Evolutionary conservation across 306 rosid species (phyloP), one percentile per base, ranked within the genome.

Genomic region (Calophaca sinica): DNA sequence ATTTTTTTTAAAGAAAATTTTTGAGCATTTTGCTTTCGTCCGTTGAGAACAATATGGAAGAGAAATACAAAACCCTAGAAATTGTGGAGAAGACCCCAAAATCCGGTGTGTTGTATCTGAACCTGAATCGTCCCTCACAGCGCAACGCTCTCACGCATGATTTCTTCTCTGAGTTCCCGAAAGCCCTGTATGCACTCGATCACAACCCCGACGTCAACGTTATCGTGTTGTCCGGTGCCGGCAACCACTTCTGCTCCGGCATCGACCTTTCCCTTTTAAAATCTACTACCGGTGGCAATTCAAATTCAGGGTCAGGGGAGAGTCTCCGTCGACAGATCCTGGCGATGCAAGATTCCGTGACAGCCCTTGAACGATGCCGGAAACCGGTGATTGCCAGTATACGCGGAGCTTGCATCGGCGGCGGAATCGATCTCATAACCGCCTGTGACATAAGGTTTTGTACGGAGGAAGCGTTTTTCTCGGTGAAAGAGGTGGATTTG

Each of bases 361-460:
- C 93, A 12, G 91, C 96, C 48, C 55, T 91, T 66, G 96, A 94
- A 68, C 87, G 82, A 65, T 94, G 98, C 85, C 89, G 97, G 76
- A 91, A 94, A 53, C 94, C 97, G 3, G 94, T 94, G 68, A 88
- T 89, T 44, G 96, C 91, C 0, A 74, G 89, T n/a, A 65, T 94
- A 53, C 87, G 86, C 3, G 97, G 98, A 4, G 98, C 85, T 3
- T 89, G 98, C 50, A 86, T 94, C 35, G 97, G 98, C 6, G 96
- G 94, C 12, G 97, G 84, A 4, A 52, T 94, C 7, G 98, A 94
- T 62, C 79, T 94, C 11, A 29, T 87, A 8, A 87, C 97, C 7
- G 96, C 96, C 51, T 94, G 97, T 74, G 98, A 94, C 69, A 39
- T 94, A 39, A 88, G 98, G 85, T 82, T 63, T 20, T 94, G 96